Percentiles rank a stretch among this genome's conserved stretches.
phyloP scores from a whole-genome alignment of 352 stramenopile species.

The Phytopythium cucurbitacearum region DNA sequence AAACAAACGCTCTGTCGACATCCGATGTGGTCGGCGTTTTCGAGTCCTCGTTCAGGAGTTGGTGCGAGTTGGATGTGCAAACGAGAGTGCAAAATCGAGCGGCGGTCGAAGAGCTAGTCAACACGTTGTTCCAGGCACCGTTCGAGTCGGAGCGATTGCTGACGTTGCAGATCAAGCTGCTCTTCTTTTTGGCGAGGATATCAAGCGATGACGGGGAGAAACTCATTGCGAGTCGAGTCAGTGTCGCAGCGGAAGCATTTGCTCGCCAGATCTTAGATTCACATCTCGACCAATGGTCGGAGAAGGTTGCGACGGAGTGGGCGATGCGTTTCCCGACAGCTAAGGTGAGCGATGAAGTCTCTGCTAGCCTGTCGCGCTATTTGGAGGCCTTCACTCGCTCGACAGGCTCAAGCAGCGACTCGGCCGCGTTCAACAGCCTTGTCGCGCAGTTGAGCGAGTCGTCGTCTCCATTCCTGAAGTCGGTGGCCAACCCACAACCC shows the following conservation, averaged over 20 bases:
- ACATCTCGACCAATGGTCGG: conserved; percentile 11
- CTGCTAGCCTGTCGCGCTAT: conserved; percentile 8
- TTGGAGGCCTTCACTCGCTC: conserved; percentile 10
- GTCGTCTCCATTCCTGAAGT: conserved; percentile 26
- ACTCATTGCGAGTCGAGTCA: background rate
- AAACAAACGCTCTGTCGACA: background rate
- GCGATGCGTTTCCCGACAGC: conserved; percentile 2
- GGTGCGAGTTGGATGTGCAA: conserved; percentile 21
- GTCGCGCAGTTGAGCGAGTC: conserved; percentile 24
- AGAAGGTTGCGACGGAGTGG: conserved; percentile 19
- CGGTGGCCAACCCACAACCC: conserved; percentile 10
- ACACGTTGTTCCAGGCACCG: background rate
- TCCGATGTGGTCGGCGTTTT: conserved; percentile 8
- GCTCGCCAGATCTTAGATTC: background rate
- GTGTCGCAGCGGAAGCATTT: background rate
- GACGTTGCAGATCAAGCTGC: background rate
- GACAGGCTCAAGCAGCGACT: background rate
- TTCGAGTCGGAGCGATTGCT: background rate
- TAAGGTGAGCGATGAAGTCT: background rate
- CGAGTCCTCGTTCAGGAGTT: conserved; percentile 10
- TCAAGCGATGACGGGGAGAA: background rate
- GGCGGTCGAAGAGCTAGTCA: background rate
- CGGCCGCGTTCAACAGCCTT: conserved; percentile 15
- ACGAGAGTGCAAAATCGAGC: background rate
- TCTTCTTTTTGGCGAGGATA: background rate